phyloP scores from a whole-genome alignment of 441 rosid genomes.

The Kokia cookei region DNA sequence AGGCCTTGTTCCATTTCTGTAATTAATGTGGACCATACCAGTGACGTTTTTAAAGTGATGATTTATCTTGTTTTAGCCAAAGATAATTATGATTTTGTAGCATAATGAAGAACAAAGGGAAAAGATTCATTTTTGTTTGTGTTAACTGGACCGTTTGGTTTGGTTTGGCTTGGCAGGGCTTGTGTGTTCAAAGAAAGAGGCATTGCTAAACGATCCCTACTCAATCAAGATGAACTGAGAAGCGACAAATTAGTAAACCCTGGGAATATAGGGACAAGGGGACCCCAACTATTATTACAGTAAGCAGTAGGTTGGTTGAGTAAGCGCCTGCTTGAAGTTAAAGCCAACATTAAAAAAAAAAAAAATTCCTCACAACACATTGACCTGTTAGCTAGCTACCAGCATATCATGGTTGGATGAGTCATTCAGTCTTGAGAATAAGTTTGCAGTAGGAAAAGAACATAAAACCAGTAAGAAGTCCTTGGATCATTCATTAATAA shows the following conservation, averaged over 20 bases:
- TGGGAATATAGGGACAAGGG: slow-evolving; percentile 9
- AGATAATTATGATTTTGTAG: not conserved
- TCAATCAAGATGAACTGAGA: slow-evolving; percentile 1
- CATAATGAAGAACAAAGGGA: not conserved
- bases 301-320: not conserved
- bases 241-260: slow-evolving; percentile 19
- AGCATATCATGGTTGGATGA: slow-evolving; percentile 3
- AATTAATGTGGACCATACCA: not conserved
- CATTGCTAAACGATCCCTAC: not conserved
- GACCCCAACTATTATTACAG: slow-evolving; percentile 22
- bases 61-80: not conserved
- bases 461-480: slow-evolving; percentile 13
- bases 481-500: slow-evolving; percentile 22
- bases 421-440: slow-evolving; percentile 7
- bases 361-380: not conserved
- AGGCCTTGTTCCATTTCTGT: too few relatives aligned
- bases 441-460: slow-evolving; percentile 6
- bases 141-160: not conserved
- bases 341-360: slow-evolving; percentile 9
- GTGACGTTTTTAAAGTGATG: not conserved
- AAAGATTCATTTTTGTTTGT: not conserved
- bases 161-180: not conserved
- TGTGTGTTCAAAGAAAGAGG: slow-evolving; percentile 1
- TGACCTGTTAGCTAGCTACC: slow-evolving; percentile 3
- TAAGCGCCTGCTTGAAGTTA: not conserved